Evolutionary conservation across 441 rosid genomes (phyloP), one percentile per base, ranked within the genome.

Genomic region (Theobroma grandiflorum): DNA sequence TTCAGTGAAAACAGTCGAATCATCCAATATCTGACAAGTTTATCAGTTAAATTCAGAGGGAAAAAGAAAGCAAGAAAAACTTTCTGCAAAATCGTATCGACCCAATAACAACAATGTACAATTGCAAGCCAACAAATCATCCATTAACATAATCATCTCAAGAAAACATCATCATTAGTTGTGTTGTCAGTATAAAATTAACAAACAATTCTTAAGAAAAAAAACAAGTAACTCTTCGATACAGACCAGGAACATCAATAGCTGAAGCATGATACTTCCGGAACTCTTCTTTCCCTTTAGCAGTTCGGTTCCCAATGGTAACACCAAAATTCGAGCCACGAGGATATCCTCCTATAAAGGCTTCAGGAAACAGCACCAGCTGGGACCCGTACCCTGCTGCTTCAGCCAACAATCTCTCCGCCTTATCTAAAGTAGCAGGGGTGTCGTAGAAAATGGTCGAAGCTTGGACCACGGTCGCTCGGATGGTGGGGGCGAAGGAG

Each of bases 401-500:
- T 86, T 93, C 99, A 4, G 93, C 92, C 76, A 93, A 83, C 78
- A 96, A 82, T 71, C 96, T 90, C 89, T 96, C 98, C 16, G 97
- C 98, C 89, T 96, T 94, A 52, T 91, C 98, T 33, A 95, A 88
- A 11, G 99, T 94, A 79, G 98, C 95, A 69, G 98, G 91, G 5
- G 97, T 94, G 80, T 93, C 98, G 82, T 94, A 93, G 89, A 93
- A 93, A 83, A 95, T 77, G 63, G 98, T 92, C 82, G 98, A 90
- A 68, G 99, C 98, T 82, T 95, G 98, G 80, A 96, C 96, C 58
- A 96, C 95, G 63, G 99, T 93, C 66, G 95, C 97, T 35, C 99
- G 92, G 33, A 95, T 92, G 76, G 81, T 83, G 20, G 91, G 72
- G 42, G 92, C 45, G 38, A 91, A 84, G 22, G 92, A 69, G 78